A percentile compares a stretch with the other conserved stretches of the same genome.
Evolutionary conservation across 2,329 filamentous ascomycete species (phyloP).

Genomic region (Ophiocordyceps camponoti-rufipedis): DNA sequence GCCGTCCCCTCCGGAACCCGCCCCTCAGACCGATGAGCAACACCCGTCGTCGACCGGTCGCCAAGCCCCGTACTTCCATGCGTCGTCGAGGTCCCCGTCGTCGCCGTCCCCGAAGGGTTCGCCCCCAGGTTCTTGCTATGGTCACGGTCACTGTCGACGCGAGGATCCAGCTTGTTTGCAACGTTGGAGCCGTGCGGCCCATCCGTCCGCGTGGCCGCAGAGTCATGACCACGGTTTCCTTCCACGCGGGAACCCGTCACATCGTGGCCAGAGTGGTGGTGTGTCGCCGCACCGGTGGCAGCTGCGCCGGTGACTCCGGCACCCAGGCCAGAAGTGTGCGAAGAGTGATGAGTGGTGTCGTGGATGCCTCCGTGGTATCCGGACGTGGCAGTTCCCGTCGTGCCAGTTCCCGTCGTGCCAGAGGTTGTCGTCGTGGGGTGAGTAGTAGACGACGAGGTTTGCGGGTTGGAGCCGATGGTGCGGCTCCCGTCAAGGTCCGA

Average conservation of each 20-base stretch:
- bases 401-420: not conserved
- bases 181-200: conserved; percentile 29
- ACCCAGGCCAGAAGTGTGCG: conserved; percentile 3
- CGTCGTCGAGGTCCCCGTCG: conserved; percentile 2
- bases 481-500: not conserved
- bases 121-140: conserved; percentile 15
- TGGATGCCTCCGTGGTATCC: not conserved
- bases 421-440: not conserved
- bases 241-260: conserved; percentile 19
- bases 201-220: conserved; percentile 12
- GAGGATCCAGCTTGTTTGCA: conserved; percentile 32
- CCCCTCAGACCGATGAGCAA: conserved; percentile 1
- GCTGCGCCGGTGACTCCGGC: conserved; percentile 1
- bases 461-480: not conserved
- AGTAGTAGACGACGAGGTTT: not conserved
- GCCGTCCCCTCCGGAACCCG: conserved; percentile 11
- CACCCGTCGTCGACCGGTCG: conserved; percentile 5
- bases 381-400: not conserved
- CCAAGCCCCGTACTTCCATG: conserved; percentile 1
- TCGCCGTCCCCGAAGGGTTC: conserved; percentile 11
- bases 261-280: conserved; percentile 18
- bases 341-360: not conserved
- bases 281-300: conserved; percentile 2
- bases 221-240: conserved; percentile 5
- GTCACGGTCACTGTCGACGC: conserved; percentile 34